phyloP scores from a whole-genome alignment of 305 asterid species.

The Salvia sclarea region DNA sequence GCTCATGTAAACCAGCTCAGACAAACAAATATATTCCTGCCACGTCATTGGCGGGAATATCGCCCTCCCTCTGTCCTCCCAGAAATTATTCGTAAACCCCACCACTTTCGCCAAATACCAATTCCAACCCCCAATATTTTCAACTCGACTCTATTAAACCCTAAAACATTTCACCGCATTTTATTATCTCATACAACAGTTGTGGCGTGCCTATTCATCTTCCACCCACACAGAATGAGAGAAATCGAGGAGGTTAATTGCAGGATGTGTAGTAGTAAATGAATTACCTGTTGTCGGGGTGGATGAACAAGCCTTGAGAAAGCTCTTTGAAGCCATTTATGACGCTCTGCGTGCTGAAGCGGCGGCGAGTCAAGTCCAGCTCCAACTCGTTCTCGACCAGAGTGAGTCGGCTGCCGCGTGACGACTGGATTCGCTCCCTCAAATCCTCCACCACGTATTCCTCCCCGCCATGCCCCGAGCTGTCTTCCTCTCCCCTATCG shows the following conservation, averaged over 20 bases:
- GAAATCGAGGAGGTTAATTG: not conserved
- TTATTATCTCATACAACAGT: too few relatives aligned
- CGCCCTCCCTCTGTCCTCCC: not conserved
- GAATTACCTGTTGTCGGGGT: slow-evolving; percentile 69
- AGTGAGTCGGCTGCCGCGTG: slow-evolving; percentile 54
- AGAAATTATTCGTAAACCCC: slow-evolving; percentile 24
- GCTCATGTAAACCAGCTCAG: slow-evolving; percentile 13
- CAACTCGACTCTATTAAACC: not conserved
- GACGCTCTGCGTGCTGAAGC: slow-evolving; percentile 57
- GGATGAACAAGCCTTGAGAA: slow-evolving; percentile 52
- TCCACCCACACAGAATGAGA: not conserved
- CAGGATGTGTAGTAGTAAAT: not conserved
- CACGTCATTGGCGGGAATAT: slow-evolving; percentile 34
- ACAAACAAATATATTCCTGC: slow-evolving; percentile 10
- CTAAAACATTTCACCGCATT: not conserved
- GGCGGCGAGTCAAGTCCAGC: slow-evolving; percentile 33
- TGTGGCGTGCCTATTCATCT: not conserved
- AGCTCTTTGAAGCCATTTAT: slow-evolving; percentile 60
- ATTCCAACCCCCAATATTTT: slow-evolving; percentile 21
- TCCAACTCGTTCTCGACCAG: slow-evolving; percentile 65
- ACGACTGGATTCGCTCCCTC: slow-evolving; percentile 54
- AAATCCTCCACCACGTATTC: slow-evolving; percentile 64
- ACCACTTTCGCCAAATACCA: slow-evolving; percentile 3
- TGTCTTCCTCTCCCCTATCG: slow-evolving; percentile 22
- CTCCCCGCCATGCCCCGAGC: slow-evolving; percentile 31